Conservation (phyloP, 176 grass and related monocot genomes). For the Carex parvula region DNA sequence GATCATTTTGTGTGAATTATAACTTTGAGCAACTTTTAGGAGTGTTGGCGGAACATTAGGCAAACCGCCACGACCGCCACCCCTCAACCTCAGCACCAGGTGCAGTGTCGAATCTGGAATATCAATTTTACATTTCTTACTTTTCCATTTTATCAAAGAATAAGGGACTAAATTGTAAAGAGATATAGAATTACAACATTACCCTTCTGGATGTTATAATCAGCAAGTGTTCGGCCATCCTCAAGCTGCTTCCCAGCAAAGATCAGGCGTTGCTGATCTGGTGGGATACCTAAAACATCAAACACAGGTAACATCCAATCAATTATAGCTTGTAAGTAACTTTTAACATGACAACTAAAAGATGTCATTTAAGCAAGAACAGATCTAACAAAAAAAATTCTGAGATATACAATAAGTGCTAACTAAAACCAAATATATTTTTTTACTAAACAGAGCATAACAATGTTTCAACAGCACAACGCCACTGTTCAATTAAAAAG, state of each 20-base stretch:
- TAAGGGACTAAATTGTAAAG: neutral
- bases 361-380: no score
- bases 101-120: slow-evolving; percentile 56
- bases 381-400: no score
- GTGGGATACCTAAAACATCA: slow-evolving; percentile 51
- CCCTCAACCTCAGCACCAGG: slow-evolving; percentile 67
- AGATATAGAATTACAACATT: neutral
- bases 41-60: slow-evolving; percentile 7
- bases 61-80: slow-evolving; percentile 22
- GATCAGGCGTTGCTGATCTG: slow-evolving; percentile 60
- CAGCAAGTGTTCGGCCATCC: slow-evolving; percentile 64
- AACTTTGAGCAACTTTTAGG: slow-evolving; percentile 49
- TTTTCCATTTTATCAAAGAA: neutral
- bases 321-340: no score
- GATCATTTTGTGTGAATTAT: slow-evolving; percentile 62
- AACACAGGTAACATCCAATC: no score
- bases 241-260: slow-evolving; percentile 65
- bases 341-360: no score
- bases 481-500: no score
- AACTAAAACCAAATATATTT: no score
- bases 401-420: no score
- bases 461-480: no score
- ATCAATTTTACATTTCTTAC: neutral
- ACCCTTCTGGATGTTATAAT: slow-evolving; percentile 93
- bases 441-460: no score